Percentiles rank a stretch among this genome's conserved stretches.
phyloP scores from a whole-genome alignment of 2,329 filamentous ascomycete species.

The Xylariaceae sp. region DNA sequence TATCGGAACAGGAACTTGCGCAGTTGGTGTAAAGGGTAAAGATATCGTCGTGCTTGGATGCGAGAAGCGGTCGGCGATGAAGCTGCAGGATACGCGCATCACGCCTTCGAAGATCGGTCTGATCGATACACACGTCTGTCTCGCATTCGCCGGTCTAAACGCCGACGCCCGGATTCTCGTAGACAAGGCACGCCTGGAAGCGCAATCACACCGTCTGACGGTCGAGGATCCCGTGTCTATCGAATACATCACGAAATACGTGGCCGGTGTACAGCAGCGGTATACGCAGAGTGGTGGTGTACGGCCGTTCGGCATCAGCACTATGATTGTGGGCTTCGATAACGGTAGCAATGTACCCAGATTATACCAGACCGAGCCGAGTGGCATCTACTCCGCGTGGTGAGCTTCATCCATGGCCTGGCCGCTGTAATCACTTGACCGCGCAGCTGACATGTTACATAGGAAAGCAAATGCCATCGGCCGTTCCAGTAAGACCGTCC shows the following conservation, averaged over 20 bases:
- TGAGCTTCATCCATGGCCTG: conserved; percentile 48
- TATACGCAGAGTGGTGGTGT: conserved; percentile 99
- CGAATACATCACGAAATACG: conserved; percentile 99
- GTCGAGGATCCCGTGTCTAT: conserved; percentile 97
- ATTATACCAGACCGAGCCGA: conserved; percentile 98
- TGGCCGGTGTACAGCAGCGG: conserved; percentile 95
- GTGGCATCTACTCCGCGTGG: conserved; percentile 98
- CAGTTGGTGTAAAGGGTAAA: conserved; percentile 92
- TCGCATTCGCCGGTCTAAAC: conserved; percentile 96
- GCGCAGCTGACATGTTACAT: conserved; percentile 17
- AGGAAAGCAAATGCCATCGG: conserved; percentile 99
- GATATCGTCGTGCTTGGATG: conserved; percentile 96
- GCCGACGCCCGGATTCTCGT: conserved; percentile 97
- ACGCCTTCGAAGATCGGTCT: conserved; percentile 98
- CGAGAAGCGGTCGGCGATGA: conserved; percentile 99
- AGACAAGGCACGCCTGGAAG: conserved; percentile 96
- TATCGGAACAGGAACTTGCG: conserved; percentile 76
- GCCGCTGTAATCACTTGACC: conserved; percentile 8
- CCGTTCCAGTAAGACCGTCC: conserved; percentile 96
- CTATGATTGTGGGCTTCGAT: conserved; percentile 97
- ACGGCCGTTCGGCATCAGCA: conserved; percentile 97
- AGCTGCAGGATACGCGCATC: conserved; percentile 98
- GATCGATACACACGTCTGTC: conserved; percentile 92
- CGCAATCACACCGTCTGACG: conserved; percentile 94
- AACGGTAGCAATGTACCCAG: conserved; percentile 85